These are phyloP conservation scores for Carnegiea gigantea DNA, from an alignment of 179 eudicot genomes.

Conservation along the genomic window DNA sequence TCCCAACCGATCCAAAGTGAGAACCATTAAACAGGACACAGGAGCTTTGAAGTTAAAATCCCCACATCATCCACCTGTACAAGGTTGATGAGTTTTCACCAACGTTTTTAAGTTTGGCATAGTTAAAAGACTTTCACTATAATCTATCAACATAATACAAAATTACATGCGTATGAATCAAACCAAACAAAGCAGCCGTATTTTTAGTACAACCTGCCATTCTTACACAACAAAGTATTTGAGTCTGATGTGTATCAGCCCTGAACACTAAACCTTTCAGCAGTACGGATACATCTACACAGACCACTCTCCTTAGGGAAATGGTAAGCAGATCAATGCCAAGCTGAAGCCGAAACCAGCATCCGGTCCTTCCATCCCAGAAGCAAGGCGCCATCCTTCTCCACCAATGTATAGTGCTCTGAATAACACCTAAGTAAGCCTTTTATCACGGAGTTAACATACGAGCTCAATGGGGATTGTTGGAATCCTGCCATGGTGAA, in stretches of 20 bases:
- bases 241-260: background rate
- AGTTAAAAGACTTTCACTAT: background rate
- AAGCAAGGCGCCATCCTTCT: conserved; percentile 88
- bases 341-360: conserved; percentile 85
- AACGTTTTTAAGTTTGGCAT: background rate
- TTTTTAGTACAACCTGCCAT: background rate
- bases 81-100: background rate
- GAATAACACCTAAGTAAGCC: conserved; percentile 64
- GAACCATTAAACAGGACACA: too few relatives aligned
- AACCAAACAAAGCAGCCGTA: background rate
- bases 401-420: conserved; percentile 68
- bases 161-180: background rate
- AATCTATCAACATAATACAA: background rate
- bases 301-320: background rate
- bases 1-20: too few relatives aligned
- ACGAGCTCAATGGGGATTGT: conserved; percentile 66
- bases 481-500: conserved; percentile 87
- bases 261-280: background rate
- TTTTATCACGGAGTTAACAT: conserved; percentile 75
- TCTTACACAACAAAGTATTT: background rate
- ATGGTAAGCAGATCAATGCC: conserved; percentile 47
- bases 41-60: too few relatives aligned
- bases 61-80: too few relatives aligned
- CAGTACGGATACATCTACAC: background rate
- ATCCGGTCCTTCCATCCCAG: conserved; percentile 86